A percentile compares a stretch with the other conserved stretches of the same genome.
Conservation (phyloP, 495 filamentous ascomycete genomes). For the Penicillium salamii region DNA sequence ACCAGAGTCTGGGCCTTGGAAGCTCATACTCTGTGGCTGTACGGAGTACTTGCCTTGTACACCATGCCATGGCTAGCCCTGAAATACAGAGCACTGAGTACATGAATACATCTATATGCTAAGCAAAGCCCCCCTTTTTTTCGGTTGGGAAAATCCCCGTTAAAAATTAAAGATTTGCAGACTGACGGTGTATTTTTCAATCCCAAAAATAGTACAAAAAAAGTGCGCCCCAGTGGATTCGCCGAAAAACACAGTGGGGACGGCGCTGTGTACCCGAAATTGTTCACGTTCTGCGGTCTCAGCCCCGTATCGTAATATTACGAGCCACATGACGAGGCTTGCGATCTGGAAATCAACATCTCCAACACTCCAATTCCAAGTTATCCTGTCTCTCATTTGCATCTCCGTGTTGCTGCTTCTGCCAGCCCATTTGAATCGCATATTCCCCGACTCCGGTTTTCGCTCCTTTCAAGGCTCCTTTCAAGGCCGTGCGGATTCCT, state of each 20-base stretch:
- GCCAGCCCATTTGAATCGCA: conserved; percentile 2
- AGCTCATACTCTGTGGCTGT: no score
- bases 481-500: not conserved
- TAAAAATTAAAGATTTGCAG: not conserved
- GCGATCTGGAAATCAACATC: conserved; percentile 18
- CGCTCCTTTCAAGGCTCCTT: conserved; percentile 21
- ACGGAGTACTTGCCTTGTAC: no score
- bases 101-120: no score
- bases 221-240: conserved; percentile 4
- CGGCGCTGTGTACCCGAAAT: not conserved
- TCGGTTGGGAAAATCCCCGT: no score
- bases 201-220: conserved; percentile 20
- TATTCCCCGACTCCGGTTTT: conserved; percentile 3
- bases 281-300: not conserved
- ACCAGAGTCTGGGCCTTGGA: no score
- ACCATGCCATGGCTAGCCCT: no score
- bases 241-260: conserved; percentile 10
- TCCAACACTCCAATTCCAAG: conserved; percentile 10
- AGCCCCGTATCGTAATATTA: conserved; percentile 21
- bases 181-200: conserved; percentile 7
- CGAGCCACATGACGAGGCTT: conserved; percentile 25
- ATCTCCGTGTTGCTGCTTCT: not conserved
- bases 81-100: no score
- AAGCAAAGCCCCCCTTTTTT: not conserved
- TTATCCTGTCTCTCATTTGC: conserved; percentile 11